phyloP scores from a whole-genome alignment of 129 eudicot species.

The Chrysanthemum seticuspe region DNA sequence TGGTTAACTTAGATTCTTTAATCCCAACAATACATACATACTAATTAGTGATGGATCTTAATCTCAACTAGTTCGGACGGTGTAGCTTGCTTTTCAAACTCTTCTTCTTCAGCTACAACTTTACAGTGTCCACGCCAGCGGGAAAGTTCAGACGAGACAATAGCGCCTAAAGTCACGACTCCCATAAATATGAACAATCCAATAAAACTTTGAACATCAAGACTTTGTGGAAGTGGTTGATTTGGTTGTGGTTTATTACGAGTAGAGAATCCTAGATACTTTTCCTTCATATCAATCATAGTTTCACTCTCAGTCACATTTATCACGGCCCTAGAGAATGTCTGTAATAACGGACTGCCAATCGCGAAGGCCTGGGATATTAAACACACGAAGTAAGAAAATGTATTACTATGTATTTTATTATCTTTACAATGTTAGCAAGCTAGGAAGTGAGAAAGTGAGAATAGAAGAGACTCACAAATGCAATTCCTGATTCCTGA shows the following conservation, averaged over 20 bases:
- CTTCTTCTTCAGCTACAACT: not conserved
- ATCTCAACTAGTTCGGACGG: not conserved
- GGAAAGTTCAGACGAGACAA: conserved; percentile 6
- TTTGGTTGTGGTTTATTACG: not conserved
- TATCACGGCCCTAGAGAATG: conserved; percentile 8
- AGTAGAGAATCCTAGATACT: conserved; percentile 2
- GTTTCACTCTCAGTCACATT: conserved; percentile 13
- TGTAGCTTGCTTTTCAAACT: not conserved
- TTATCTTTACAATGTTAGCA: no score
- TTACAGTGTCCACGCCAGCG: not conserved
- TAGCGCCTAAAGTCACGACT: not conserved
- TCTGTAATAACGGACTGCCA: not conserved
- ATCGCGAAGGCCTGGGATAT: conserved; percentile 13
- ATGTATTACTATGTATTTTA: not conserved
- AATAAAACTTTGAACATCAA: conserved; percentile 24
- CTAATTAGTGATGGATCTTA: not conserved
- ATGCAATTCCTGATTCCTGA: no score
- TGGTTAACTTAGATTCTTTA: no score
- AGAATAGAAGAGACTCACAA: no score
- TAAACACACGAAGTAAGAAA: not conserved
- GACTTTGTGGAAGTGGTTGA: conserved; percentile 15
- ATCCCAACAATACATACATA: no score
- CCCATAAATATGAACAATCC: conserved; percentile 16
- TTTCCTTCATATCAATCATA: conserved; percentile 9
- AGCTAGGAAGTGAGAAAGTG: no score